Percentiles rank a stretch among this genome's conserved stretches.
These are phyloP conservation scores for Xylariaceae sp. DNA, from an alignment of 2,329 filamentous ascomycete species.

Conservation along the genomic window DNA sequence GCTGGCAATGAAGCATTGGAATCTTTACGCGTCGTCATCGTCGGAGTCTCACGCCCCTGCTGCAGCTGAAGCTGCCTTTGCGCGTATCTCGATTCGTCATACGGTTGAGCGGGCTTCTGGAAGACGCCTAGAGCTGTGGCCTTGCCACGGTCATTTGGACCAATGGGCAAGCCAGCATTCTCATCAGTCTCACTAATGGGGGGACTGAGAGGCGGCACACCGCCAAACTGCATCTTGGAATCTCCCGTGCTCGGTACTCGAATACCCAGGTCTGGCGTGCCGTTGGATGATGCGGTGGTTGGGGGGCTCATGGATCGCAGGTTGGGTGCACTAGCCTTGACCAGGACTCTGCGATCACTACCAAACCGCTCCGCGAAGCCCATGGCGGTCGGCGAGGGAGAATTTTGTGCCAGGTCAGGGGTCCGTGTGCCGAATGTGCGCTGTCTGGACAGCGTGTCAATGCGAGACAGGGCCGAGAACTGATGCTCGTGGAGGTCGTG, in stretches of 20 bases:
- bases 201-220: constrained; percentile 53
- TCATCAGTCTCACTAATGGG: constrained; percentile 68
- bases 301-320: constrained; percentile 51
- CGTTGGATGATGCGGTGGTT: constrained; percentile 28
- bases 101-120: constrained; percentile 65
- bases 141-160: constrained; percentile 59
- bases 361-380: constrained; percentile 38
- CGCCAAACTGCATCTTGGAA: constrained; percentile 28
- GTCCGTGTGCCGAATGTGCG: constrained; percentile 44
- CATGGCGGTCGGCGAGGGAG: constrained; percentile 37
- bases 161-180: constrained; percentile 54
- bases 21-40: constrained; percentile 36
- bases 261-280: constrained; percentile 27
- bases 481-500: constrained; percentile 78
- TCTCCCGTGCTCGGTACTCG: constrained; percentile 29
- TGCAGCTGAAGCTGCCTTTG: constrained; percentile 78
- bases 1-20: constrained; percentile 34
- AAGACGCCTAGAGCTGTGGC: constrained; percentile 27
- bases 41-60: constrained; percentile 60
- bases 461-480: constrained; percentile 63
- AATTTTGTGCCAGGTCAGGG: constrained; percentile 37
- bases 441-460: constrained; percentile 70
- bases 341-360: constrained; percentile 37
- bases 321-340: constrained; percentile 61
- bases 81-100: constrained; percentile 78